Evolutionary conservation across 2,329 filamentous ascomycete genomes (phyloP), one percentile per base, ranked within the genome.

Genomic region (Microcyclospora tardicrescens): DNA sequence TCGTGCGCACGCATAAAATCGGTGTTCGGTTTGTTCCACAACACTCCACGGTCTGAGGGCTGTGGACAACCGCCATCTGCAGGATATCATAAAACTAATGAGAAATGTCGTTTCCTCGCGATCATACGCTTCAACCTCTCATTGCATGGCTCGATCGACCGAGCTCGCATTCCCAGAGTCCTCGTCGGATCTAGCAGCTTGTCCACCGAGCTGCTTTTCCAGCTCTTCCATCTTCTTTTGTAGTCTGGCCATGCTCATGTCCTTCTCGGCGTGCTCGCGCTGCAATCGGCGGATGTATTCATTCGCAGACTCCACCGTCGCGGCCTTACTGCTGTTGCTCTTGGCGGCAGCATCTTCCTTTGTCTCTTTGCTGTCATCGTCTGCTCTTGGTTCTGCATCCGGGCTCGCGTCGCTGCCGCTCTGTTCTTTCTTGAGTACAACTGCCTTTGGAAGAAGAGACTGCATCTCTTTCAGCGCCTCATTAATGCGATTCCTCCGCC

Each of bases 251-350:
- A 45, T 19, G 15, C 33, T 33, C 16, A 46, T 45, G 29, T 48
- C 49, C 56, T 93, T 81, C 50, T 75, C 38, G 27, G 46, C 45
- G 30, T 53, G 48, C 56, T 93, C 82, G 50, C 75, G 67, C 61
- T 93, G 79, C 44, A 98, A 63, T 43, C 79, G 73, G 61, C 84
- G 89, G 64, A 98, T 95, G 57, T 96, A 95, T 41, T 87, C 80
- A 52, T 96, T 96, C 1, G 91, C 91, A 63, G 84, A 79, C 62
- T 98, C 91, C n/a, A 98, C 91, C 1, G 93, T 95, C 50, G 84
- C 93, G 1, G 91, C 91, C 60, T 96, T 98, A 63, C 86, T 95
- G 53, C 80, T 86, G 35, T 54, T 57, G 27, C 81, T 77, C 37
- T 76, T 72, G 10, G 63, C 66, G 2, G 46, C 47, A 10, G 50